Base-by-base conservation (phyloP, 345 rosid species). In the Euphorbia peplus region DNA sequence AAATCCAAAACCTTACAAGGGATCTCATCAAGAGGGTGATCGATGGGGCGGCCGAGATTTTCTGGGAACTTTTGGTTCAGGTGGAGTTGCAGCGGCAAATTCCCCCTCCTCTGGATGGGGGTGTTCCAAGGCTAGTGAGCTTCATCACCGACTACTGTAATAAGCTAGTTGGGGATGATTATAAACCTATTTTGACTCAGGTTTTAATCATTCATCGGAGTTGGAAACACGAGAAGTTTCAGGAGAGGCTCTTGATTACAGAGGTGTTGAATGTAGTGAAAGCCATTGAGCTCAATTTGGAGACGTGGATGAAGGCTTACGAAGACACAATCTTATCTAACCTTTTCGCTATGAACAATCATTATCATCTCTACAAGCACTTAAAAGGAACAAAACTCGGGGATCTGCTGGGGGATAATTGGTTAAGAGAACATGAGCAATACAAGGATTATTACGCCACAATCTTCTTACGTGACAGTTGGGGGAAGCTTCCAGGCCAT, bases 171-270 rank as follows among this genome's bases (percentile, higher is more conserved):
- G 91, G 98, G 56, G 93, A 95, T 61, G 66, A 82, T 80, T 91
- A 95, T 68, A 95, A 82, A 73, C 89, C 93, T 6, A 78, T 93
- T 37, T 81, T 95, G 55, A 84, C 84, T 52, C 98, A 95, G 74
- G 98, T 78, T 62, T 82, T 95, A 64, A 78, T 86, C 56, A 95
- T 95, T 68, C 97, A 92, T 64, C 91, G 88, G 46, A 91, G 96
- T 79, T 95, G 99, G 99, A 91, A 88, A 82, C 89, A 82, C 4
- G 93, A 92, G 78, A 86, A 81, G 68, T 95, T 95, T 77, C 98
- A 90, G 81, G 98, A 95, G 79, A 85, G 65, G 76, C 88, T 88
- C 37, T 87, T 95, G 54, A 73, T 88, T 15, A 71, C 54, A 6
- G 99, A 95, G 88, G 73, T 95, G 68, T 32, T 88, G 65, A 84